Evolutionary conservation across 345 rosid species (phyloP).

Genomic region (Acer yangbiense): DNA sequence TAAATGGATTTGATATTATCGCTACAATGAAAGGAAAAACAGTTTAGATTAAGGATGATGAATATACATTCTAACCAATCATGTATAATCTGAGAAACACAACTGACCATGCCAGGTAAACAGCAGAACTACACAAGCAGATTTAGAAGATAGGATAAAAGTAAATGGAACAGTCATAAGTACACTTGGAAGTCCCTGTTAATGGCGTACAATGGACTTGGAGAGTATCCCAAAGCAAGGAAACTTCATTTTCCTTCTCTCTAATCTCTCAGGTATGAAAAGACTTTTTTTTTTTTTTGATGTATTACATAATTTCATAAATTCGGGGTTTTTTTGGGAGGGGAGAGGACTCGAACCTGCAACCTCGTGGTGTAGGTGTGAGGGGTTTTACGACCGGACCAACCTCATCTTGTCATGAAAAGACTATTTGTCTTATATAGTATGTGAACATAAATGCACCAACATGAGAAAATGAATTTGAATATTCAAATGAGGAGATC

Average conservation of each 20-base stretch:
- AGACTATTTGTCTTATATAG: not conserved
- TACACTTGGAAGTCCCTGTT: too few species aligned
- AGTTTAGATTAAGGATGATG: not conserved
- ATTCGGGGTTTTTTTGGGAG: too few species aligned
- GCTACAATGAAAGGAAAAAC: conserved; percentile 45
- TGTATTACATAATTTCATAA: too few species aligned
- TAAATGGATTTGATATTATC: conserved; percentile 55
- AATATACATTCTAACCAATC: not conserved
- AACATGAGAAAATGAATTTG: not conserved
- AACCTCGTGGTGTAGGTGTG: too few species aligned
- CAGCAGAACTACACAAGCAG: not conserved
- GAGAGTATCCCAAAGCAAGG: not conserved
- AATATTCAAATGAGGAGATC: not conserved
- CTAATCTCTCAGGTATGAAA: not conserved
- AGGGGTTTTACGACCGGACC: too few species aligned
- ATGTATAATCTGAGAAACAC: not conserved
- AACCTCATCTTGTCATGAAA: too few species aligned
- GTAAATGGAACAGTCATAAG: not conserved
- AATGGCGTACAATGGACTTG: not conserved
- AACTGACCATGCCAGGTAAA: not conserved
- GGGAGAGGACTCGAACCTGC: too few species aligned
- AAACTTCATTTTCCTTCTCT: not conserved
- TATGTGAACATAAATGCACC: not conserved
- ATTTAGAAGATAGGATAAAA: not conserved
- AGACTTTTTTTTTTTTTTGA: not conserved